Evolutionary conservation across 2,329 filamentous ascomycete species (phyloP).

Genomic region (Aureobasidium pullulans): DNA sequence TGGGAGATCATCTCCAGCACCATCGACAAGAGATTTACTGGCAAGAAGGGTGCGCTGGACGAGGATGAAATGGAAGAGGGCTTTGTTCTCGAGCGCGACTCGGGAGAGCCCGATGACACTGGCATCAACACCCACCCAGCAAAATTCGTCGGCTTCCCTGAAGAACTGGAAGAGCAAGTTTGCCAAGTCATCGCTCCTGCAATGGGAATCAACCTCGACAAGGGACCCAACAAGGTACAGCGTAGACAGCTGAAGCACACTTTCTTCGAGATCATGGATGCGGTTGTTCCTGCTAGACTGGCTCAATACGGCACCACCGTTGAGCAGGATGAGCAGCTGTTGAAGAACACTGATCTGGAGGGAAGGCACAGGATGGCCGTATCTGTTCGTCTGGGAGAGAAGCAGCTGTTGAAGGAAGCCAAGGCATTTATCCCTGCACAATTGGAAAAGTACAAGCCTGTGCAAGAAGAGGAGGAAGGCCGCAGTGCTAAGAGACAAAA

Average conservation of each 20-base stretch:
- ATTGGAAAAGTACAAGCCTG: slow-evolving; percentile 10
- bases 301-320: slow-evolving; percentile 14
- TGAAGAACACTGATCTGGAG: not conserved
- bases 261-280: not conserved
- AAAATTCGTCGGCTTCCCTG: slow-evolving; percentile 3
- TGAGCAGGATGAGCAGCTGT: slow-evolving; percentile 2
- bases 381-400: slow-evolving; percentile 3
- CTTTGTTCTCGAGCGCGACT: slow-evolving; percentile 13
- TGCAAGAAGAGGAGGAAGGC: not conserved
- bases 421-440: not conserved
- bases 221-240: not conserved
- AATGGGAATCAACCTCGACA: not conserved
- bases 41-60: not conserved
- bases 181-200: not conserved
- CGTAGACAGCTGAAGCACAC: not conserved
- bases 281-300: not conserved
- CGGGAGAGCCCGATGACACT: slow-evolving; percentile 11
- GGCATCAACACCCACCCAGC: slow-evolving; percentile 1
- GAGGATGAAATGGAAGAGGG: slow-evolving; percentile 11
- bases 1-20: slow-evolving; percentile 46
- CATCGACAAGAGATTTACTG: slow-evolving; percentile 5
- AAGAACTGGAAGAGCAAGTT: slow-evolving; percentile 12
- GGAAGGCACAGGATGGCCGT: slow-evolving; percentile 10
- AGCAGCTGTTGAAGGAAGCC: slow-evolving; percentile 7
- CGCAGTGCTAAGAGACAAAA: slow-evolving; percentile 10